Percentiles rank a stretch among this genome's conserved stretches.
Conservation (phyloP, 495 filamentous ascomycete genomes). For the Trichoderma parareesei region DNA sequence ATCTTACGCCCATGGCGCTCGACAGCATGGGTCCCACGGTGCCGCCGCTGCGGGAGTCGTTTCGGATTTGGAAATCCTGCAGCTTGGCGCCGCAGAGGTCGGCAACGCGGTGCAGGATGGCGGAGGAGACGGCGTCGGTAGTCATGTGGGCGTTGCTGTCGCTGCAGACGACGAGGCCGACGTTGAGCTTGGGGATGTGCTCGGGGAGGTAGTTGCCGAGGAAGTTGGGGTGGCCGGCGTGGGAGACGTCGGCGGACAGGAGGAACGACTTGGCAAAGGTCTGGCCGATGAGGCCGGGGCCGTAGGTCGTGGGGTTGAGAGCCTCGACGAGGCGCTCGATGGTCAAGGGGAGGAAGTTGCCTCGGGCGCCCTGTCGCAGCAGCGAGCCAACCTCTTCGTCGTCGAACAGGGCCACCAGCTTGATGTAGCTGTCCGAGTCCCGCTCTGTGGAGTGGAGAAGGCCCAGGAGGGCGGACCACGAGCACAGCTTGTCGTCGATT, state of each 20-base stretch:
- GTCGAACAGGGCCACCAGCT: slow-evolving; percentile 86
- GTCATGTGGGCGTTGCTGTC: slow-evolving; percentile 92
- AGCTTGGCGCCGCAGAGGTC: slow-evolving; percentile 58
- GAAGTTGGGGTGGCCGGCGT: slow-evolving; percentile 95
- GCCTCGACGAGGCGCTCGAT: slow-evolving; percentile 75
- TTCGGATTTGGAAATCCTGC: slow-evolving; percentile 92
- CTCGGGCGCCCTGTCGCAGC: slow-evolving; percentile 79
- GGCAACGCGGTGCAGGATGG: slow-evolving; percentile 66
- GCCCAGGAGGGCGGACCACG: slow-evolving; percentile 81
- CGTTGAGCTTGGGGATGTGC: slow-evolving; percentile 83
- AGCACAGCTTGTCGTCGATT: slow-evolving; percentile 96
- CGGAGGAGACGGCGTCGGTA: slow-evolving; percentile 72
- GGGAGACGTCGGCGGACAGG: slow-evolving; percentile 85
- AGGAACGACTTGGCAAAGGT: slow-evolving; percentile 92
- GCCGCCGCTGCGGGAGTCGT: slow-evolving; percentile 78
- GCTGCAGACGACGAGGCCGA: slow-evolving; percentile 74
- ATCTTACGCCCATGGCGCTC: slow-evolving; percentile 68
- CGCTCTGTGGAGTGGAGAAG: slow-evolving; percentile 59
- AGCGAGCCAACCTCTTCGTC: slow-evolving; percentile 92
- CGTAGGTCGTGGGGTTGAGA: slow-evolving; percentile 43
- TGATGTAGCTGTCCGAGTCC: slow-evolving; percentile 53
- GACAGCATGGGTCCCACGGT: slow-evolving; percentile 94
- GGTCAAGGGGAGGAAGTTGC: slow-evolving; percentile 74
- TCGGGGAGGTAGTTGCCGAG: slow-evolving; percentile 67
- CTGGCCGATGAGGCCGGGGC: slow-evolving; percentile 63